Evolutionary conservation across 1,139 yeast species (phyloP).

Genomic region (Cylindricascospora bacillispora): DNA sequence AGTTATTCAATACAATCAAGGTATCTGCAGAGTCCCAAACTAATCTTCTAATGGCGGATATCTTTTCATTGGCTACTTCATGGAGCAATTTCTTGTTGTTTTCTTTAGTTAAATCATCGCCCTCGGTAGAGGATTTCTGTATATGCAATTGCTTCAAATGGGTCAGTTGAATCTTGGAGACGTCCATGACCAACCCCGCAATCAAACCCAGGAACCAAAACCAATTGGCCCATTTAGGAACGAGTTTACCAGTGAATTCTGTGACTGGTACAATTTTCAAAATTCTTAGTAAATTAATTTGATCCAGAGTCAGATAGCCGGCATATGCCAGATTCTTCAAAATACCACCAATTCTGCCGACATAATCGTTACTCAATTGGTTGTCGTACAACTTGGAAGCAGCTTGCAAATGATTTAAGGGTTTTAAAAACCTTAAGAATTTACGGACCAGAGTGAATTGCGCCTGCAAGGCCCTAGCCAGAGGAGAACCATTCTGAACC

Average conservation of each 20-base stretch:
- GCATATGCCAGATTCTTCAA: conserved; percentile 63
- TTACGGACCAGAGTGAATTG: conserved; percentile 54
- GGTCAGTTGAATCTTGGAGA: conserved; percentile 34
- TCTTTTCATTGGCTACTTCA: conserved; percentile 21
- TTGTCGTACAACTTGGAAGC: conserved; percentile 61
- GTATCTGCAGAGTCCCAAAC: conserved; percentile 72
- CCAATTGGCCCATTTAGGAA: conserved; percentile 37
- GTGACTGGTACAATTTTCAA: conserved; percentile 25
- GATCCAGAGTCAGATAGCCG: conserved; percentile 64
- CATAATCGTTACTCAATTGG: conserved; percentile 52
- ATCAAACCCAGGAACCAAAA: conserved; percentile 71
- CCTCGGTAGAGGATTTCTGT: conserved; percentile 14
- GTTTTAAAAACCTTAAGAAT: conserved; percentile 76
- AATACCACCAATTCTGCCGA: conserved; percentile 39
- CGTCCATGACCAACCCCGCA: conserved; percentile 45
- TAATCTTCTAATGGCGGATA: conserved; percentile 46
- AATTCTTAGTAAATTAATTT: conserved; percentile 54
- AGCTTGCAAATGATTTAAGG: conserved; percentile 57
- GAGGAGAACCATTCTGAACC: conserved; percentile 43
- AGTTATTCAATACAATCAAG: conserved; percentile 61
- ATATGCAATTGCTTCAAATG: conserved; percentile 18
- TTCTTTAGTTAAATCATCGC: conserved; percentile 18
- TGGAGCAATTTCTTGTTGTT: conserved; percentile 5
- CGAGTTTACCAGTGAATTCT: conserved; percentile 24
- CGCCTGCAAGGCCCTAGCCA: conserved; percentile 44